These are phyloP conservation scores for Penicillium canescens DNA, from an alignment of 495 filamentous ascomycete species.

Conservation along the genomic window DNA sequence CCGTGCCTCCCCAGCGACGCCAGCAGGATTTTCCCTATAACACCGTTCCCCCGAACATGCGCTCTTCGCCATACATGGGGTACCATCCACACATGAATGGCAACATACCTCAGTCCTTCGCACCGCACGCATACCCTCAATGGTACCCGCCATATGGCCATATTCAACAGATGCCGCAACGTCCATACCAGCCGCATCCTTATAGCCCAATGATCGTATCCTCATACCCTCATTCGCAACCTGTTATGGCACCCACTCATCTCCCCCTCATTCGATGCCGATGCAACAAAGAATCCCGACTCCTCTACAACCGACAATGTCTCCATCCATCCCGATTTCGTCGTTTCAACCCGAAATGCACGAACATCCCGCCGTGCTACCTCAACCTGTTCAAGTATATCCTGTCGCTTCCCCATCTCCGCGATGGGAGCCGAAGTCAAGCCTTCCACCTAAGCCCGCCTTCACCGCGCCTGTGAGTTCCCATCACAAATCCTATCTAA, in stretches of 20 bases:
- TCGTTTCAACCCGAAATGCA: conserved; percentile 33
- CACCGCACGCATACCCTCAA: conserved; percentile 45
- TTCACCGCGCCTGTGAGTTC: conserved; percentile 67
- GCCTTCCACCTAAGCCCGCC: conserved; percentile 31
- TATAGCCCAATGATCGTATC: conserved; percentile 53
- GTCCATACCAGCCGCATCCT: conserved; percentile 36
- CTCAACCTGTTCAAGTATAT: conserved; percentile 26
- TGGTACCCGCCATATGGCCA: conserved; percentile 51
- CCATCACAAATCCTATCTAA: neutral
- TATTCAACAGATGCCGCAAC: conserved; percentile 41
- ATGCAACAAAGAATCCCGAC: conserved; percentile 44
- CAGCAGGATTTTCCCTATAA: conserved; percentile 52
- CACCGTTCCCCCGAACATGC: conserved; percentile 45
- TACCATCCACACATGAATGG: conserved; percentile 49
- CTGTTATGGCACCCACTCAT: conserved; percentile 41
- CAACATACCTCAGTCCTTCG: conserved; percentile 42
- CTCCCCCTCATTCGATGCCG: conserved; percentile 36
- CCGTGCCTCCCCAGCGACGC: conserved; percentile 48
- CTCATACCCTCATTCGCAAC: conserved; percentile 48
- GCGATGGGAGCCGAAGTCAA: conserved; percentile 26
- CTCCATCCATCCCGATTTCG: conserved; percentile 32
- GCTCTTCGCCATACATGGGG: conserved; percentile 46
- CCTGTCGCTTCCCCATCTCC: conserved; percentile 33
- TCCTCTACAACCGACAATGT: conserved; percentile 44
- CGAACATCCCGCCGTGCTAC: conserved; percentile 31